Base-by-base conservation (phyloP, 2,329 filamentous ascomycete species). In the Fonsecaea monophora region DNA sequence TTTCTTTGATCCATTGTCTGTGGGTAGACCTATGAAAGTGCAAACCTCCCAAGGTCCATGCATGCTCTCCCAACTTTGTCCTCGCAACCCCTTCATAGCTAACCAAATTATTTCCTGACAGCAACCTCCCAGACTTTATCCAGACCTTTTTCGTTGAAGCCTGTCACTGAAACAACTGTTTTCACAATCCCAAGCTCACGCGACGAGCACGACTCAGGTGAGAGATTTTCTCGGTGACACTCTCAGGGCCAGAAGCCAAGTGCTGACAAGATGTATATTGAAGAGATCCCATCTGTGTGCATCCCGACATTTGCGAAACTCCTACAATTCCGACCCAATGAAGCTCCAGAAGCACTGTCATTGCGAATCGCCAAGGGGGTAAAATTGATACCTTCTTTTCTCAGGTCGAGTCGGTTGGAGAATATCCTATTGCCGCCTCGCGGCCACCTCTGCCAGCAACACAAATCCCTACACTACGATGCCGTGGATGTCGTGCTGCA, bases 321-420 rank as follows among this genome's bases (percentile, higher is more conserved):
- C 25, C 64, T 71, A 2, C 67, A 69, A 57, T 68, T 66, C 48
- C 67, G 50, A 38, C 65, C 69, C 5, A 50, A 62, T 30, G 65
- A 70, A 56, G 53, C 63, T 21, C 37, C 30, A 21, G n/a, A 42
- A 45, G 54, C 60, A 3, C 56, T 59, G 4, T 45, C 66, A 34
- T 48, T 53, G n/a, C 62, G 67, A 21, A 60, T 71, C 10, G 40
- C 25, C 18, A 18, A 37, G 69, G 68, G 67, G 65, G 71, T 62
- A 65, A 71, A 50, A 64, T 62, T 59, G 58, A 48, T 69, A 63
- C 68, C 69, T 12, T 64, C 30, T 45, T 68, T 45, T 35, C 64
- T 62, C 62, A 73, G 54, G 68, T 59, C 67, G 9, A 65, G 72
- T 61, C 72, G 67, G 38, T 53, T 70, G 13, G 71, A 73, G 40